Evolutionary conservation across 2,329 filamentous ascomycete species (phyloP), one percentile per base, ranked within the genome.

Genomic region (Diaporthe sp.): DNA sequence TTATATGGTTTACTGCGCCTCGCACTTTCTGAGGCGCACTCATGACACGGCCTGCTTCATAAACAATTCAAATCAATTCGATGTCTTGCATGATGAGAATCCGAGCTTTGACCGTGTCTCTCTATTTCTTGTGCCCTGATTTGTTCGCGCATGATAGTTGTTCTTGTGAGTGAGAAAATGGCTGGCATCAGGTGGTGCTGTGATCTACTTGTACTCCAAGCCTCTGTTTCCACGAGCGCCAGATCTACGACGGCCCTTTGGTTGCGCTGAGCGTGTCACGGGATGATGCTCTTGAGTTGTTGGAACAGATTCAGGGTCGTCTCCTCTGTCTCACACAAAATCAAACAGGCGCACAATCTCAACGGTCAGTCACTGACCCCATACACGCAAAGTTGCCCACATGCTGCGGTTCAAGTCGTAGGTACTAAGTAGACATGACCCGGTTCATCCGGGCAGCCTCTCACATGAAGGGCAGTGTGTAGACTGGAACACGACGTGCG

Each of bases 31-130:
- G 33, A 54, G 45, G 25, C n/a, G 64, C 47, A 68, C n/a, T 54
- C 47, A 68, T 52, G 64, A 68, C 64, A 68, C 64, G 47, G 64
- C 47, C 64, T 68, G 64, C 64, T 68, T 54, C 64, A 68, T 68
- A 40, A 68, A 68, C 47, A 54, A 45, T 40, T 40, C 30, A 12
- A 54, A 40, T 68, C 33, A 30, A 54, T 38, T 67, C 45, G 8
- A 54, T 68, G 33, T 40, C 47, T 67, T 67, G 22, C 30, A 30
- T 67, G 30, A 38, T 67, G 22, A 50, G 13, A 38, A 50, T 25
- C 5, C 7, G 15, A 22, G 13, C 4, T n/a, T 22, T 22, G 40
- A 25, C 8, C 12, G 8, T 25, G 30, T 35, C 13, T n/a, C 4
- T 25, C n/a, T 30, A 10, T 33, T 35, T 30, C 30, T 30, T 45